Percentiles rank a stretch among this genome's conserved stretches.
These are phyloP conservation scores for Fragaria ananassa DNA, from an alignment of 306 rosid species.

Conservation along the genomic window DNA sequence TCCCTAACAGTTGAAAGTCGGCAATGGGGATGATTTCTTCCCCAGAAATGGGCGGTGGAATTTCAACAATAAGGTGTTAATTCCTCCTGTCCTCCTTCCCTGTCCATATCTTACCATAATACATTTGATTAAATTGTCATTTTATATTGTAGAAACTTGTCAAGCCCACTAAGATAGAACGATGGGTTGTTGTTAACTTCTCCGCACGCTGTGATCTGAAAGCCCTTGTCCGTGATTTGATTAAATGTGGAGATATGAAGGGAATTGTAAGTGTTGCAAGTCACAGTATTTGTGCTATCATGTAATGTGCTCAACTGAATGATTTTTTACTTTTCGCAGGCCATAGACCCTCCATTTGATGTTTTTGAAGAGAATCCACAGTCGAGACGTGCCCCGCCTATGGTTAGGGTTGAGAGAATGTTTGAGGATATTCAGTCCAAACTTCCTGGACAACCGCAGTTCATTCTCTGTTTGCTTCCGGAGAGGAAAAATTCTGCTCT, in stretches of 20 bases:
- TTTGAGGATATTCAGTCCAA: slow-evolving; percentile 54
- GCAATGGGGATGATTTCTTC: slow-evolving; percentile 76
- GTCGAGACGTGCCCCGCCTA: slow-evolving; percentile 67
- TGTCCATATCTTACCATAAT: neutral
- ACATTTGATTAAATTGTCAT: neutral
- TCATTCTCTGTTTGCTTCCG: slow-evolving; percentile 79
- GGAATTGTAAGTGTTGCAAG: slow-evolving; percentile 64
- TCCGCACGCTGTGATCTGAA: slow-evolving; percentile 73
- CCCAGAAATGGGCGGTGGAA: slow-evolving; percentile 95
- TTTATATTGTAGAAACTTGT: slow-evolving; percentile 51
- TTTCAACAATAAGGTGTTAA: slow-evolving; percentile 71
- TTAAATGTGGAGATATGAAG: slow-evolving; percentile 64
- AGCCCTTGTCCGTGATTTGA: slow-evolving; percentile 57
- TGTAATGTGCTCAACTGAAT: neutral
- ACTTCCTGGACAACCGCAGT: slow-evolving; percentile 71
- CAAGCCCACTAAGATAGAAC: slow-evolving; percentile 50
- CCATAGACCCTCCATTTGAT: slow-evolving; percentile 46
- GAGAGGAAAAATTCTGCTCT: slow-evolving; percentile 89
- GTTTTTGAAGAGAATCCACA: slow-evolving; percentile 62
- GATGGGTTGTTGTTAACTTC: slow-evolving; percentile 85
- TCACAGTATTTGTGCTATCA: neutral
- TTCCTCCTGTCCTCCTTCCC: neutral
- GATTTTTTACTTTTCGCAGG: slow-evolving; percentile 32
- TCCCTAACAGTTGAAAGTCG: slow-evolving; percentile 59
- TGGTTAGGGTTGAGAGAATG: slow-evolving; percentile 83